Evolutionary conservation across 768 basidiomycete genomes (phyloP), one percentile per base, ranked within the genome.

Genomic region (Mycena olivaceomarginata): DNA sequence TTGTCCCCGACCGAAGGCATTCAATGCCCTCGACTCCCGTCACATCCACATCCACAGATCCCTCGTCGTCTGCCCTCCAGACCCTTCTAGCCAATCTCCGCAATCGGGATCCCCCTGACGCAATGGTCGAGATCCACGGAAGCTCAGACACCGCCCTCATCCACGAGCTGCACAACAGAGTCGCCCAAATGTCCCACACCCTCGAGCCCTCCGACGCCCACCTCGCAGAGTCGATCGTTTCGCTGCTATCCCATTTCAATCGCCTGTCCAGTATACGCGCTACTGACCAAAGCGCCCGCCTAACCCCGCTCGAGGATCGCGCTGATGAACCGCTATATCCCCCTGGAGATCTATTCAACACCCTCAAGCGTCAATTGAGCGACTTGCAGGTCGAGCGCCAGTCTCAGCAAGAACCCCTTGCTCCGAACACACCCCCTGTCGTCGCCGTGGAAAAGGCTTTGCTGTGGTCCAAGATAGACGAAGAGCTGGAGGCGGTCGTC

Each of bases 391-490:
- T 92, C 40, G 91, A 92, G 78, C 88, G 91, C 5, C 87, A 88
- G 41, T 86, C 87, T 5, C 88, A 88, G 62, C 82, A 86, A 20
- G 86, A 84, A 7, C 76, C 85, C 18, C 80, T 87, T 12, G 79
- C 85, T 6, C 84, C 85, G 9, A 86, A 84, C 41, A 82, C 86
- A 31, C 86, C 90, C 25, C 92, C 92, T 4, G 87, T 87, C 15
- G 86, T 89, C 46, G 88, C 82, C 12, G 91, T 94, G 2, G 93
- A 94, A 81, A 85, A 89, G 1, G 89, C 94, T 0, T 87, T 96
- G 15, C 85, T 97, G 0, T 97, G 96, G 96, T 86, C 91, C 4
- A 88, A 90, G 45, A 93, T 97, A 41, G 95, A 96, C 79, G 89
- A 92, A 67, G 91, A 96, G 65, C 89, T 97, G 4, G 96, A 96